Evolutionary conservation across 164 flowering plant species (phyloP).

Genomic region (Nelumbo lutea): DNA sequence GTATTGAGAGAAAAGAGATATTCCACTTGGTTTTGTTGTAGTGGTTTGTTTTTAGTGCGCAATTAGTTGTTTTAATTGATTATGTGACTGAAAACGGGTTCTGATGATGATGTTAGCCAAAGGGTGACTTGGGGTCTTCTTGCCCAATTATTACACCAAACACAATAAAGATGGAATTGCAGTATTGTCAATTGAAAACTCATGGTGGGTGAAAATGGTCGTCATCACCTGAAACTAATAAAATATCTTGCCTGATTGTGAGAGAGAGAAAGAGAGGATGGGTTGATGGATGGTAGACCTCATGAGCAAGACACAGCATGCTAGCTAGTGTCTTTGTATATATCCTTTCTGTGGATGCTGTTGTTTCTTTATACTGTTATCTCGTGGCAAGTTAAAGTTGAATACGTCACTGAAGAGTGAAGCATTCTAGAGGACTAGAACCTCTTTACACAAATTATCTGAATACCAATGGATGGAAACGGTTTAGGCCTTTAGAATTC

Average conservation of each 20-base stretch:
- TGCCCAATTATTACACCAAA: slow-evolving; percentile 4
- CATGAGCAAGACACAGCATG: too few species aligned
- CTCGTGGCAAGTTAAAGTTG: too few species aligned
- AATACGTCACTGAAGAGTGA: too few species aligned
- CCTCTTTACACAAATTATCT: too few species aligned
- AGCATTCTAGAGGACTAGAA: too few species aligned
- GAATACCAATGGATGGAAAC: too few species aligned
- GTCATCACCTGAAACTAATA: background rate
- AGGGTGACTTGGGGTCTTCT: slow-evolving; percentile 1
- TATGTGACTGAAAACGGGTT: slow-evolving; percentile 1
- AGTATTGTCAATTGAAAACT: slow-evolving; percentile 7
- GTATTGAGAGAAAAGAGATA: slow-evolving; percentile 14
- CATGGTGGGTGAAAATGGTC: slow-evolving; percentile 7
- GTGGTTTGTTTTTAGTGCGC: slow-evolving; percentile 11
- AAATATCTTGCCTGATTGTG: background rate
- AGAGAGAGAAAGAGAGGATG: background rate
- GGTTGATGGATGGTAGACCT: too few species aligned
- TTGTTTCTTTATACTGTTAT: too few species aligned
- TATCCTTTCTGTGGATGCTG: too few species aligned
- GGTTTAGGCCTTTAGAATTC: too few species aligned
- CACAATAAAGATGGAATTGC: background rate
- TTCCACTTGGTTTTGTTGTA: slow-evolving; percentile 10
- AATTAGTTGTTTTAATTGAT: slow-evolving; percentile 2
- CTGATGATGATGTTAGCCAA: slow-evolving; percentile 11
- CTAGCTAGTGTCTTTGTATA: too few species aligned